Evolutionary conservation across 441 rosid species (phyloP), one percentile per base, ranked within the genome.

Genomic region (Croton setiger): DNA sequence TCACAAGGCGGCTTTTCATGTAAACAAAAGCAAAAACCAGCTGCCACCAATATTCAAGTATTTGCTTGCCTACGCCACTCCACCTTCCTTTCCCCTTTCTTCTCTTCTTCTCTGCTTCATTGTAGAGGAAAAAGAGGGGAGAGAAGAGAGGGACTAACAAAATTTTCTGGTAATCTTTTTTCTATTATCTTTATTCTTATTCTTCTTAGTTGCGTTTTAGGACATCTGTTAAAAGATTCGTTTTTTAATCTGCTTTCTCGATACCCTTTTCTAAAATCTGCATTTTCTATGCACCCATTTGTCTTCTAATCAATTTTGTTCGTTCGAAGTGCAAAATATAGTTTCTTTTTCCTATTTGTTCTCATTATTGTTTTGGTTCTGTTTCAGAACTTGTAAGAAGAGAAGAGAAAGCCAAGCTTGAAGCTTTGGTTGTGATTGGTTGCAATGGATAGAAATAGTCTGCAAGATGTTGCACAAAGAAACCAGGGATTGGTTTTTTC

Each of bases 401-500:
- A 27, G 60, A 59, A 41, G 60, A 61, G 23, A 55, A 13, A 3
- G 37, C 12, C 58, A 35, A 66, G 75, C 31, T 67, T 56, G 66
- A 55, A 68, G 49, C 74, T 75, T 63, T 77, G 27, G 49, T 53
- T 15, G 27, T 43, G 39, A 82, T 58, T 77, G 43, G 49, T 53
- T 15, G 20, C 48, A 39, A 84, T 84, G 88, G 85, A 54, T 68
- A 57, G 60, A 70, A 67, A 66, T 49, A 74, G 78, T 71, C 35
- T 68, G 56, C 76, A 35, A 53, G 74, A 71, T 60, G 73, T 55
- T 79, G 66, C 21, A 65, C 70, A 62, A 33, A 48, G 74, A 41
- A 82, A 84, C 67, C 63, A 73, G 51, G 87, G 80, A 41, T 77
- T 82, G 45, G 64, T 68, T 20, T 84, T 84, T 72, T 69, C 74